Base-by-base conservation (phyloP, 2,329 filamentous ascomycete genomes). In the Diaporthe citrichinensis region DNA sequence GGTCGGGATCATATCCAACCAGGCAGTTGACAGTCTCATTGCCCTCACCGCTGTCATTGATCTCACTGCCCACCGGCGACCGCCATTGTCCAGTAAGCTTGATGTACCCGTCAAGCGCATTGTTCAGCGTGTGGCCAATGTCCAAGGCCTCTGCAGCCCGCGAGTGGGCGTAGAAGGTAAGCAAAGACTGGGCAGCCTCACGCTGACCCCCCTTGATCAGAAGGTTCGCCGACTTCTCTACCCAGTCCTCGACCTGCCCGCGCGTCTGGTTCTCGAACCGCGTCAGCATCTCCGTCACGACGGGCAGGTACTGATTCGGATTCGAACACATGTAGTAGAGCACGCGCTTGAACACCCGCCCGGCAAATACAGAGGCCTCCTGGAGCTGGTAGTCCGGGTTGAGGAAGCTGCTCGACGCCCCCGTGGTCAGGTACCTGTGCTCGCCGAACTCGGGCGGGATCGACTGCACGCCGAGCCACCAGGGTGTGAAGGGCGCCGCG, bases 381-480 rank as follows among this genome's bases (percentile, higher is more conserved):
- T 68, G 65, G 23, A 68, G 65, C 34, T 68, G 65, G 12, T 53
- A 68, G 44, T 68, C 65, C 31, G 65, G 65, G 14, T 39, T 68
- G 14, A 68, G 34, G 34, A 68, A 68, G 65, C 65, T 68, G 65
- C 65, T 68, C 34, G 65, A 68, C 3, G 65, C 65, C 23, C 65
- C 65, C 1, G 65, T 68, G 46, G 65, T 68, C 65, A 68, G 46
- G 46, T 68, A 68, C 15, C 65, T 28, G 46, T 68, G 65, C 46
- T 68, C 65, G 65, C 65, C 65, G 65, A 53, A 68, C 46, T 68
- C 65, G 31, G 65, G 65, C 31, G 65, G 65, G 31, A 68, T 39
- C 3, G 23, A 28, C 46, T 53, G 65, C 23, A 68, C 46, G 23
- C 65, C 65, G 65, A 68, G 65, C 65, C 65, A 68, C 65, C 65